Base-by-base conservation (phyloP, 495 filamentous ascomycete species). In the Penicillium tannophilum region DNA sequence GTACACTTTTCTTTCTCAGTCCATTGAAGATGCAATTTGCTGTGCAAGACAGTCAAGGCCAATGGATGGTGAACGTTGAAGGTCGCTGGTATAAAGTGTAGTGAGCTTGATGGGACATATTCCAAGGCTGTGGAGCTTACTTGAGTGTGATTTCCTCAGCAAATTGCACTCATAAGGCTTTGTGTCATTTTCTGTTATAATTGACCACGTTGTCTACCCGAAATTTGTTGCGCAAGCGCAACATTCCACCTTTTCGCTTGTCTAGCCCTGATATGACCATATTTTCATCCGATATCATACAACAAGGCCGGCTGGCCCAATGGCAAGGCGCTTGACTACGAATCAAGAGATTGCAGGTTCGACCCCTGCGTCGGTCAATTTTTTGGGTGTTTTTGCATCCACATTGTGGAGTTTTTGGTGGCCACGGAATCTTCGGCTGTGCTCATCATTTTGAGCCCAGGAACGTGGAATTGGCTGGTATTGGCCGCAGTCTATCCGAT, bases 271-370 rank as follows among this genome's bases (percentile, higher is more conserved):
- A 36, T 36, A 12, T 36, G 1, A 9, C 9, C 33, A 36, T 36
- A 12, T 17, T 17, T 41, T 5, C 39, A 39, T n/a, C 16, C 16
- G 5, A 6, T 41, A n/a, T 48, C 24, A 23, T 47, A 36, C 10
- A 49, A 41, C 33, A 54, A 51, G 73, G 66, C 74, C 75, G 67
- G 75, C 76, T 86, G 80, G 82, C 82, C 80, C 81, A 86, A 86
- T 86, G 84, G 84, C 79, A 86, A 86, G 84, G 83, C 83, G 83
- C 82, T 86, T 86, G 84, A 86, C 84, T 86, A 86, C 84, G 84
- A 84, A 83, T 83, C 81, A 83, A 83, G 78, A 83, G 81, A 83
- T 83, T 82, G 75, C 75, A 78, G 74, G 75, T 69, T 72, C 66
- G 68, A 74, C 62, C 69, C 72, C 75, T 72, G 74, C 74, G 69